Evolutionary conservation across 2,329 filamentous ascomycete species (phyloP), one percentile per base, ranked within the genome.

Genomic region (Rugonectria rugulosa): DNA sequence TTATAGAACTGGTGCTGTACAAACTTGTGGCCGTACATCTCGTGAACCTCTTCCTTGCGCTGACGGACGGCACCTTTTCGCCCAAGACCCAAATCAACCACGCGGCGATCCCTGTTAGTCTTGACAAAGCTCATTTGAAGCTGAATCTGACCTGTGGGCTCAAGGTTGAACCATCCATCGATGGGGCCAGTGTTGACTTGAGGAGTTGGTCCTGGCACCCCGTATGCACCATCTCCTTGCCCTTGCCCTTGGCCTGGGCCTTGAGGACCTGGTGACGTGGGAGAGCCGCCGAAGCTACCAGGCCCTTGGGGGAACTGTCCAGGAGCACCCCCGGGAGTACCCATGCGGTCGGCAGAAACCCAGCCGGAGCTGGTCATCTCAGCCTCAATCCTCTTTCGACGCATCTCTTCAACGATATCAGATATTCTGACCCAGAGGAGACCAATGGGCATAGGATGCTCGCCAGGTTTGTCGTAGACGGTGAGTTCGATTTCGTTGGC

Each of bases 1-100:
- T 98, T 99, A 87, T 98, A 99, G 76, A 99, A 99, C 74, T 97
- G 95, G 73, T 97, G 93, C 70, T 95, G 91, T 52, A 98, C 89
- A 71, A 99, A 99, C 78, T 98, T 99, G 87, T 99, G 95, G 43
- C 95, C 95, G 72, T 97, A 97, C 81, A 97, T 97, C 78, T 99
- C 95, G 77, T 97, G 91, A 5, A 99, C 89, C 70, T 98, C 93
- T 75, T 99, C 95, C 79, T 99, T 99, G 70, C 92, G 91, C 77
- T 99, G 94, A 64, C 95, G 91, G 65, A 99, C 92, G 61, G 95
- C 95, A 70, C 94, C 95, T 78, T 97, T 96, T 72, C 95, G 90
- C 62, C 92, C 92, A 61, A 99, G 87, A 70, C 95, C 95, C 54
- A 94, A 83, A 70, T 98, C 93, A 69, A 96, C 89, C 3, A 88